phyloP scores from a whole-genome alignment of 352 stramenopile species.

The Pythium utonaiense region DNA sequence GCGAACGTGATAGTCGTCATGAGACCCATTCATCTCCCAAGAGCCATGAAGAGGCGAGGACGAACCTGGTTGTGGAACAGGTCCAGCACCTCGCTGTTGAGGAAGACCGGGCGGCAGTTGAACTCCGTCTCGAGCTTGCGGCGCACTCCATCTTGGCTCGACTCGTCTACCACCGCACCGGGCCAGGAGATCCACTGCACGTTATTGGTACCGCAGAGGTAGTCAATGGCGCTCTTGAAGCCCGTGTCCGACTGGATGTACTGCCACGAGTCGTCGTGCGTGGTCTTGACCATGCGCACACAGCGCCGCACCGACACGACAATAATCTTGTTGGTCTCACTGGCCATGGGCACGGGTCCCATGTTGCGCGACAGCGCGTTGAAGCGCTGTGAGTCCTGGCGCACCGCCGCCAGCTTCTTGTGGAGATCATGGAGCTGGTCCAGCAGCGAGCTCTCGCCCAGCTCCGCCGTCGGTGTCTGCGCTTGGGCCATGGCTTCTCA shows the following conservation, averaged over 20 bases:
- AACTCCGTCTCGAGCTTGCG: conserved; percentile 78
- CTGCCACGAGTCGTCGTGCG: conserved; percentile 69
- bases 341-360: conserved; percentile 69
- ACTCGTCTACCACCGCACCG: conserved; percentile 72
- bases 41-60: not conserved
- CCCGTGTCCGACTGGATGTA: conserved; percentile 62
- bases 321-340: conserved; percentile 79
- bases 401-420: conserved; percentile 59
- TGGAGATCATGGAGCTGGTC: conserved; percentile 80
- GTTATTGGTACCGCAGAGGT: conserved; percentile 69
- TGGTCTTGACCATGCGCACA: conserved; percentile 72
- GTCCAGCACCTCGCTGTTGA: conserved; percentile 71
- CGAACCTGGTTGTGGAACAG: conserved; percentile 78
- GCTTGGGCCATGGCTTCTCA: not conserved
- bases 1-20: not conserved
- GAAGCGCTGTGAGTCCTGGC: conserved; percentile 73
- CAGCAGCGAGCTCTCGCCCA: conserved; percentile 69
- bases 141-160: conserved; percentile 70
- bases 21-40: not conserved
- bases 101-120: conserved; percentile 83
- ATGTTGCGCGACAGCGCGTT: conserved; percentile 53
- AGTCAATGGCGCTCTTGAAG: conserved; percentile 75
- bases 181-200: conserved; percentile 91
- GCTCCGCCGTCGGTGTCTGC: conserved; percentile 20
- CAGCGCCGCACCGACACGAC: conserved; percentile 65